phyloP scores from a whole-genome alignment of 352 stramenopile species.

The Phytopythium helicoides region DNA sequence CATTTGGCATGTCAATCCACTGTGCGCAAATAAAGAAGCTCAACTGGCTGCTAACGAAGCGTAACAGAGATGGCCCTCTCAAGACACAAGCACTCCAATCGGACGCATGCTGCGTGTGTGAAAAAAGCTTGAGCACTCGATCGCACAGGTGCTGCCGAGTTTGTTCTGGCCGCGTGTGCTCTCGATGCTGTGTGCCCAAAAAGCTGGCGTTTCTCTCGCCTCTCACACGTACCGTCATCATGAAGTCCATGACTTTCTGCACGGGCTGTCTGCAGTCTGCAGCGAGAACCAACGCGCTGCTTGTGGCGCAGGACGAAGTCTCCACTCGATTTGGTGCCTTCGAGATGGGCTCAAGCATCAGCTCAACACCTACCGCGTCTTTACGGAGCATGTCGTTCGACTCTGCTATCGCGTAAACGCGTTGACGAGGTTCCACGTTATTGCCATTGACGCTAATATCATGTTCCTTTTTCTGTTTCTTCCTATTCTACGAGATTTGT shows the following conservation, averaged over 20 bases:
- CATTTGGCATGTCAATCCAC: constrained; percentile 30
- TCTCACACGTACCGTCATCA: constrained; percentile 21
- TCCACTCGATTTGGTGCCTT: constrained; percentile 2
- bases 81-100: constrained; percentile 23
- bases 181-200: constrained; percentile 31
- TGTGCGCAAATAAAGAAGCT: constrained; percentile 50
- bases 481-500: neutral
- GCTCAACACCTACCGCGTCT: constrained; percentile 15
- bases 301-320: constrained; percentile 25
- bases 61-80: constrained; percentile 18
- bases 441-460: neutral
- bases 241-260: constrained; percentile 34
- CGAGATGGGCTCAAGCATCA: constrained; percentile 11
- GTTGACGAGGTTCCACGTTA: too few species aligned
- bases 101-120: constrained; percentile 27
- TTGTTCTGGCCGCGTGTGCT: constrained; percentile 28
- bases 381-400: constrained; percentile 23
- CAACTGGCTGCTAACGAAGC: constrained; percentile 31
- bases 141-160: constrained; percentile 33
- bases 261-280: constrained; percentile 28
- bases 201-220: constrained; percentile 35
- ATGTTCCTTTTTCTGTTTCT: too few species aligned
- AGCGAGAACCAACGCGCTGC: constrained; percentile 15
- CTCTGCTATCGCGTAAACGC: constrained; percentile 10
- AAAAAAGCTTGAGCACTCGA: constrained; percentile 13